Conservation (phyloP, 1,284 basidiomycete genomes). For the Rhodotorula mucilaginosa region DNA sequence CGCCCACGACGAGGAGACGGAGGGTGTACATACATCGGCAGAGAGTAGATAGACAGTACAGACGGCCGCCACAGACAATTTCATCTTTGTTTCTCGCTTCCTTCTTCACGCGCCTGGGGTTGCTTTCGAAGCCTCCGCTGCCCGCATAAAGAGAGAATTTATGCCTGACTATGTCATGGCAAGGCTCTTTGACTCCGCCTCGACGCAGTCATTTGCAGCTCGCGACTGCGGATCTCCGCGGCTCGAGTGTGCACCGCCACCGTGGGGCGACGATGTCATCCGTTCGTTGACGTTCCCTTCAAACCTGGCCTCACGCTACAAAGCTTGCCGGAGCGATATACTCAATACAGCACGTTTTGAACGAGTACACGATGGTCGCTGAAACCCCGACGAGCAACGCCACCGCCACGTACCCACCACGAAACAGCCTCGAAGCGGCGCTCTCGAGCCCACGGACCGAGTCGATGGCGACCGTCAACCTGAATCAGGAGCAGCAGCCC, state of each 20-base stretch:
- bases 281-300: background rate
- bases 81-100: no score
- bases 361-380: background rate
- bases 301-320: background rate
- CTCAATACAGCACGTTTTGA: background rate
- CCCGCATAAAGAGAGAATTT: no score
- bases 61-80: no score
- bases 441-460: conserved; percentile 1
- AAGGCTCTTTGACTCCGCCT: no score
- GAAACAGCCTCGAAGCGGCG: conserved; percentile 12
- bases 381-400: background rate
- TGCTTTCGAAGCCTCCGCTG: no score
- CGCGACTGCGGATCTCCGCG: background rate
- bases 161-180: no score
- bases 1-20: conserved; percentile 1
- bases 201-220: no score
- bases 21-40: background rate
- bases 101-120: no score
- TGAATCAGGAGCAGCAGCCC: background rate
- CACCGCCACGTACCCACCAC: conserved; percentile 9
- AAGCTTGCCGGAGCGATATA: background rate
- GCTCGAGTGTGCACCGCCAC: background rate
- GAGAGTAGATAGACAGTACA: no score
- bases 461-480: background rate
- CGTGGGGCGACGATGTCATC: background rate